phyloP scores from a whole-genome alignment of 306 rosid species.

The Mucuna pruriens region DNA sequence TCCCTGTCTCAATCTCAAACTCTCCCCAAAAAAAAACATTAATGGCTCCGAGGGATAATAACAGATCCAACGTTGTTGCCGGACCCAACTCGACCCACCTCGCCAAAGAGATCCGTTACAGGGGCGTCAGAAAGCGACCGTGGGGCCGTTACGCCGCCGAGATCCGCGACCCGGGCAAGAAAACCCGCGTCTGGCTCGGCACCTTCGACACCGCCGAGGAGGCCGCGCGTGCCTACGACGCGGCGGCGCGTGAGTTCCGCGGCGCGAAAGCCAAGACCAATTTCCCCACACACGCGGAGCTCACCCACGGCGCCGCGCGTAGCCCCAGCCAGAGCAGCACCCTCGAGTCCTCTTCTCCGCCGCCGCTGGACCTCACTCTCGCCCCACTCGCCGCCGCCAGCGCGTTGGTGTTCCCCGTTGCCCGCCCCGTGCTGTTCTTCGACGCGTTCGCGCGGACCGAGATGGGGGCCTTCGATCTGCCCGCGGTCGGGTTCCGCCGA shows the following conservation, averaged over 20 bases:
- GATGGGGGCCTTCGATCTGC: constrained; percentile 33
- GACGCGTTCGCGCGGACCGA: constrained; percentile 53
- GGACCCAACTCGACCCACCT: constrained; percentile 2
- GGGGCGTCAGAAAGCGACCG: constrained; percentile 80
- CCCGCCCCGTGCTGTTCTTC: constrained; percentile 53
- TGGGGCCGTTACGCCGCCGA: constrained; percentile 93
- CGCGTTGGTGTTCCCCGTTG: not conserved
- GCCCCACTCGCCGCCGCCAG: constrained; percentile 20
- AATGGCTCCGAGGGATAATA: constrained; percentile 55
- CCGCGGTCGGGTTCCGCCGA: not conserved
- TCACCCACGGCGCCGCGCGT: constrained; percentile 11
- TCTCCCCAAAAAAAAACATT: not conserved
- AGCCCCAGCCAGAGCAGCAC: constrained; percentile 75
- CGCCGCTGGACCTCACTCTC: constrained; percentile 48
- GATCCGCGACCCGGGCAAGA: constrained; percentile 84
- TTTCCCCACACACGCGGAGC: constrained; percentile 46
- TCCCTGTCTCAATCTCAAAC: not conserved
- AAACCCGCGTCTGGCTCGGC: constrained; percentile 80
- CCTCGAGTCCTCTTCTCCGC: constrained; percentile 45
- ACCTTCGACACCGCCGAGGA: constrained; percentile 75
- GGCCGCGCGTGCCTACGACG: constrained; percentile 82
- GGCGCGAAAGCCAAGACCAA: constrained; percentile 76
- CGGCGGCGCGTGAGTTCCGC: constrained; percentile 75
- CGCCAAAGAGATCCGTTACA: constrained; percentile 59
- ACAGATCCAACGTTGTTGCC: not conserved